Evolutionary conservation across 2,329 filamentous ascomycete genomes (phyloP), one percentile per base, ranked within the genome.

Genomic region (Trichoderma gracile): DNA sequence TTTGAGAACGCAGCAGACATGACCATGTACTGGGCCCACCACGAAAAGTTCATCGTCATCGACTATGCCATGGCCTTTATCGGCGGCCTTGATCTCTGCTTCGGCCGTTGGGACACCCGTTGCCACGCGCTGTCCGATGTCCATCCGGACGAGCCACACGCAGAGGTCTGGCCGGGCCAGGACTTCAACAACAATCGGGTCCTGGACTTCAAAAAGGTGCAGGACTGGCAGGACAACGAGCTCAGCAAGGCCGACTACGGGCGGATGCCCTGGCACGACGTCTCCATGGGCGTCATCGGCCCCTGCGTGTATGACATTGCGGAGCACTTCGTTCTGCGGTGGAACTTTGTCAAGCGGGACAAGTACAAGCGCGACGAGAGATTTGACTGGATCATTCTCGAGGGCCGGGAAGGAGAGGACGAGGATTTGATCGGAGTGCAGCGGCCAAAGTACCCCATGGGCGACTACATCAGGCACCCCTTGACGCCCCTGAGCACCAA

Each of bases 121-220:
- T 91, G 96, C 72, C 95, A 98, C 77, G 84, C 89, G 1, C 82
- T 97, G 15, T 85, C 94, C 0, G 95, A 98, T 75, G 88, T 93
- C 0, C 93, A 98, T 74, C 94, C 94, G 0, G 88, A 89, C 49
- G 91, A 91, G 21, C 85, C 97, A 19, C 81, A 85, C 15, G 86
- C 93, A 62, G 93, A 97, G 75, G 82, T 97, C 21, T 99, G 92
- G 83, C 93, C 95, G 0, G 95, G 95, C 0, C 95, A 99, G 73
- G 95, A 99, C 72, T 98, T 96, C 81, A 98, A 98, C 77, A 98
- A 98, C 77, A 97, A 97, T 75, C 87, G 94, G 43, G 89, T 98
- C 70, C 91, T 96, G 89, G 95, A 99, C 72, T 99, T 98, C 75
- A 84, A 97, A 71, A 90, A 89, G 38, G 95, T 98, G 1, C 77